A percentile compares a stretch with the other conserved stretches of the same genome.
Conservation (phyloP, 805 yeast genomes). For the Candida morakotiae region DNA sequence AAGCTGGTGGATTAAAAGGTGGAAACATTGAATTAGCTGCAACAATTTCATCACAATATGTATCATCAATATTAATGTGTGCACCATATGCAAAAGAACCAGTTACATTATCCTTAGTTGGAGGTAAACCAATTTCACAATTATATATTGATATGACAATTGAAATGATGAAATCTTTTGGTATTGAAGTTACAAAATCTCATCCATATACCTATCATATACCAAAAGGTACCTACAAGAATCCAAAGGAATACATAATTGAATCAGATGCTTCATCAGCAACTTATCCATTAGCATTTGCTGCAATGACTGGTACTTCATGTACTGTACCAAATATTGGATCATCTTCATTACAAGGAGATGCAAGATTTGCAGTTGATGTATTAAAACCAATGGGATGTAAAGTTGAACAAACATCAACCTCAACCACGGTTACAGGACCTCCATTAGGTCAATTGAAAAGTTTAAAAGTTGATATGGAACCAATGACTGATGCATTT, state of each 20-base stretch:
- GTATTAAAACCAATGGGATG: slow-evolving; percentile 96
- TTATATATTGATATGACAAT: slow-evolving; percentile 96
- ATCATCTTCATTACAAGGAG: slow-evolving; percentile 88
- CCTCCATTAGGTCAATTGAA: slow-evolving; percentile 67
- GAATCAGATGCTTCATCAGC: slow-evolving; percentile 98
- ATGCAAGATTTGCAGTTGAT: slow-evolving; percentile 92
- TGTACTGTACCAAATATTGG: slow-evolving; percentile 96
- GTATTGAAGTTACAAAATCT: slow-evolving; percentile 70
- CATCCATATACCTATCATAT: slow-evolving; percentile 86
- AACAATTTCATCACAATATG: slow-evolving; percentile 95
- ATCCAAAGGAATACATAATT: slow-evolving; percentile 81
- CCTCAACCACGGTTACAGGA: slow-evolving; percentile 89
- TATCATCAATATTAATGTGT: slow-evolving; percentile 92
- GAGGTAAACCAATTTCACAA: slow-evolving; percentile 96
- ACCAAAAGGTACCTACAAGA: slow-evolving; percentile 75
- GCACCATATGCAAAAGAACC: slow-evolving; percentile 93
- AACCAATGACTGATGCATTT: slow-evolving; percentile 99
- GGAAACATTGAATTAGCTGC: slow-evolving; percentile 94
- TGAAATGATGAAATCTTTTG: slow-evolving; percentile 89
- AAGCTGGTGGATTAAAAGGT: slow-evolving; percentile 76
- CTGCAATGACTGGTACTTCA: slow-evolving; percentile 91
- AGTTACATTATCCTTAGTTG: slow-evolving; percentile 82
- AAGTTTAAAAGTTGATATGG: slow-evolving; percentile 89
- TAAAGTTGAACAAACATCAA: slow-evolving; percentile 72
- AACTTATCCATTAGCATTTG: slow-evolving; percentile 95